These are phyloP conservation scores for Hysterium pulicare DNA, from an alignment of 2,329 filamentous ascomycete species.

Conservation along the genomic window DNA sequence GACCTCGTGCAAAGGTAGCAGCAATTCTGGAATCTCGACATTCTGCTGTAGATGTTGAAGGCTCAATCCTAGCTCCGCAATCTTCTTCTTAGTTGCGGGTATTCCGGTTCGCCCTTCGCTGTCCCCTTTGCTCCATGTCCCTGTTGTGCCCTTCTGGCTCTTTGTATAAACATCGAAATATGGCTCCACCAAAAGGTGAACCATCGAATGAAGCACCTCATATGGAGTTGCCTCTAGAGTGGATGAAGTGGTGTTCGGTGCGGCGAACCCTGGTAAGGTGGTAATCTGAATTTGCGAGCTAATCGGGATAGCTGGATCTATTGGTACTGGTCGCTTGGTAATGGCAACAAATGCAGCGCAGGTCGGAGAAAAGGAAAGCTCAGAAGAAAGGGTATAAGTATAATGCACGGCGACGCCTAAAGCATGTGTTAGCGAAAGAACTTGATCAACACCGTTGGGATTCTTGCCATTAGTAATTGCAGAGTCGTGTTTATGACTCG, in stretches of 20 bases:
- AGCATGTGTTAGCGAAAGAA: conserved; percentile 37
- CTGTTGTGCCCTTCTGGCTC: conserved; percentile 42
- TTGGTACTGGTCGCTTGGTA: conserved; percentile 82
- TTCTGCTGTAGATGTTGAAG: conserved; percentile 93
- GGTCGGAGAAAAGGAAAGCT: conserved; percentile 75
- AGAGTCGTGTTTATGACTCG: conserved; percentile 34
- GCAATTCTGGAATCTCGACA: conserved; percentile 92
- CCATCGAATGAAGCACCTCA: conserved; percentile 85
- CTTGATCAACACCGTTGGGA: conserved; percentile 8
- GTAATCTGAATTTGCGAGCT: conserved; percentile 88
- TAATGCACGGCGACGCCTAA: conserved; percentile 50
- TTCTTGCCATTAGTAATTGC: conserved; percentile 31
- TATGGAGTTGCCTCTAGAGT: conserved; percentile 81
- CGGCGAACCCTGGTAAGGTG: conserved; percentile 80
- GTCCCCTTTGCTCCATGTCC: conserved; percentile 69
- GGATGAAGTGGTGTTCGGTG: conserved; percentile 62
- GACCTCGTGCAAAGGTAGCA: conserved; percentile 80
- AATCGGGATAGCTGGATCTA: conserved; percentile 79
- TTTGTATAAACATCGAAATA: conserved; percentile 98
- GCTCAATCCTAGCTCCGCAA: conserved; percentile 89
- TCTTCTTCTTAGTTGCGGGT: conserved; percentile 93
- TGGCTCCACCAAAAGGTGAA: conserved; percentile 87
- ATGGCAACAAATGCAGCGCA: conserved; percentile 84
- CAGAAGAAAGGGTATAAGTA: conserved; percentile 74
- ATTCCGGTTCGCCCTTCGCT: conserved; percentile 91